A percentile compares a stretch with the other conserved stretches of the same genome.
phyloP scores from a whole-genome alignment of 331 rosid species.

The Rhamnella rubrinervis region DNA sequence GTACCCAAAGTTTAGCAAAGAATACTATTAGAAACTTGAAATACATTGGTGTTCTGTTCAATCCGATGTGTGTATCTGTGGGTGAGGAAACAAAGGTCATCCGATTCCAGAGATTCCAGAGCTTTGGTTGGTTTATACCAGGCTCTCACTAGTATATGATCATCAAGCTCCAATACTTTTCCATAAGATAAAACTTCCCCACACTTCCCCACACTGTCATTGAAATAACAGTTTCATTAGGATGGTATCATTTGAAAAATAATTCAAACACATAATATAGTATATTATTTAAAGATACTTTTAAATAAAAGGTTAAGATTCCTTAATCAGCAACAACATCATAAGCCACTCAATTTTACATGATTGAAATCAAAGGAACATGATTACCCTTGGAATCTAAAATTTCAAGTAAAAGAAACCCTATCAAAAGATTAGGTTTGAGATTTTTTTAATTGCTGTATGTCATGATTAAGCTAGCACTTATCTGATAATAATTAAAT shows the following conservation, averaged over 20 bases:
- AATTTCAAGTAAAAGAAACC: slow-evolving; percentile 35
- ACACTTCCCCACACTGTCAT: too few relatives aligned
- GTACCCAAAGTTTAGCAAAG: neutral
- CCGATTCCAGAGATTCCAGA: too few relatives aligned
- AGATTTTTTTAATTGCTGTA: slow-evolving; percentile 21
- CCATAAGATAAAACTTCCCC: too few relatives aligned
- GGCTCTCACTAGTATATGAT: neutral
- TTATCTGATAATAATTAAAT: slow-evolving; percentile 35
- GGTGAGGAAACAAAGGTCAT: too few relatives aligned
- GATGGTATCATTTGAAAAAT: slow-evolving; percentile 19
- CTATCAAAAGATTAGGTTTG: slow-evolving; percentile 23
- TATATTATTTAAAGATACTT: slow-evolving; percentile 14
- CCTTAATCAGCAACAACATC: slow-evolving; percentile 45
- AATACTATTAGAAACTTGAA: neutral
- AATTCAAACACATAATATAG: slow-evolving; percentile 14
- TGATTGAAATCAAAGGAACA: slow-evolving; percentile 46
- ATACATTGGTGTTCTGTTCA: too few relatives aligned
- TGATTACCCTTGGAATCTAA: slow-evolving; percentile 42
- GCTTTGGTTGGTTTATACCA: neutral
- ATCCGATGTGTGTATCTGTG: too few relatives aligned
- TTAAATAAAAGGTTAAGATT: slow-evolving; percentile 32
- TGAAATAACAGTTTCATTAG: slow-evolving; percentile 15
- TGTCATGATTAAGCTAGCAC: slow-evolving; percentile 47
- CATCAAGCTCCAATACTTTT: too few relatives aligned
- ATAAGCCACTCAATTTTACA: slow-evolving; percentile 39